Percentiles rank a stretch among this genome's conserved stretches.
Conservation (phyloP, 2,329 filamentous ascomycete species). For the Colletotrichum cereale region DNA sequence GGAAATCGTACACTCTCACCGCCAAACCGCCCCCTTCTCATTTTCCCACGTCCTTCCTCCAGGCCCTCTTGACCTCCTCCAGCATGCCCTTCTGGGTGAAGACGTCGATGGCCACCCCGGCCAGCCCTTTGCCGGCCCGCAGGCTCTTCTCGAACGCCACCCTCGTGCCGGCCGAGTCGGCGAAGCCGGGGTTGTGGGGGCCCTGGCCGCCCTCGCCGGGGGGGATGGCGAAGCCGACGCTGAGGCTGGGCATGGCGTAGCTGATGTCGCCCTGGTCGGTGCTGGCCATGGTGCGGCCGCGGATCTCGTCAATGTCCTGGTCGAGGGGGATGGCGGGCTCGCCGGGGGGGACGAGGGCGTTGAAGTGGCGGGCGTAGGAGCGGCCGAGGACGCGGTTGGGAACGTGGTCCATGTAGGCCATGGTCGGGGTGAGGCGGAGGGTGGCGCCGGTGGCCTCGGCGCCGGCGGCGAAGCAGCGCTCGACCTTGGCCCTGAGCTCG, state of each 20-base stretch:
- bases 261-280: constrained; percentile 72
- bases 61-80: constrained; percentile 43
- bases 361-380: constrained; percentile 61
- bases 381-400: constrained; percentile 63
- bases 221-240: constrained; percentile 63
- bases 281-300: constrained; percentile 62
- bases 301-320: constrained; percentile 55
- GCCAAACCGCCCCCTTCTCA: neutral
- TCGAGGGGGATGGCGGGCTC: constrained; percentile 49
- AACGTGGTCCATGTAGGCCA: constrained; percentile 66
- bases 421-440: constrained; percentile 56
- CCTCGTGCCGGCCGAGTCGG: constrained; percentile 42
- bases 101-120: constrained; percentile 44
- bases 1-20: neutral
- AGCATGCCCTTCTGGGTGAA: constrained; percentile 42
- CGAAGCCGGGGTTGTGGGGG: constrained; percentile 44
- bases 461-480: constrained; percentile 56
- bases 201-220: constrained; percentile 47
- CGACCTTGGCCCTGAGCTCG: constrained; percentile 56
- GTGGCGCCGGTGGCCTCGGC: constrained; percentile 60
- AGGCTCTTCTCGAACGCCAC: constrained; percentile 43
- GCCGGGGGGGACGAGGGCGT: constrained; percentile 49
- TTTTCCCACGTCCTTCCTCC: constrained; percentile 43
- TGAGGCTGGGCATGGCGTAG: constrained; percentile 68
- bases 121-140: constrained; percentile 44